Evolutionary conservation across 768 basidiomycete species (phyloP).

Genomic region (Hericium coralloides): DNA sequence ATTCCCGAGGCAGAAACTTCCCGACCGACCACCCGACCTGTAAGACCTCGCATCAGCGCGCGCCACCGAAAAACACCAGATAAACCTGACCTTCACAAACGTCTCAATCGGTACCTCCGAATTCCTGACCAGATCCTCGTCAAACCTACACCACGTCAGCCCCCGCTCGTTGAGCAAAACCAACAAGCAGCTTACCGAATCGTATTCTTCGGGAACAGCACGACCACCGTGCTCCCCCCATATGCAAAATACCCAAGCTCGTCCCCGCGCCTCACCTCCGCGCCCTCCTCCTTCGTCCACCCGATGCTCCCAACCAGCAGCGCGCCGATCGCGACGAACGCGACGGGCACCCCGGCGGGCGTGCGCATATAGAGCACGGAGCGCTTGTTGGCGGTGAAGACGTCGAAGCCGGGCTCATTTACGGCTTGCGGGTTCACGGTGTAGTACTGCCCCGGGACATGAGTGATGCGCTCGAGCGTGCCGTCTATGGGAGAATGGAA

Average conservation of each 20-base stretch:
- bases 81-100: not conserved
- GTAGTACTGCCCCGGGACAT: conserved; percentile 52
- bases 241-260: conserved; percentile 64
- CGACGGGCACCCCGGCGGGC: conserved; percentile 33
- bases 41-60: not conserved
- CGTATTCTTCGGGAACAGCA: conserved; percentile 45
- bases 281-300: conserved; percentile 47
- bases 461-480: conserved; percentile 32
- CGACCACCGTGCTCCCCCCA: conserved; percentile 68
- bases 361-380: conserved; percentile 46
- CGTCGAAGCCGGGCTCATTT: conserved; percentile 55
- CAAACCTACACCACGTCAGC: not conserved
- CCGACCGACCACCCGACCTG: not conserved
- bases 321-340: conserved; percentile 71
- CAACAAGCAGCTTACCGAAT: conserved; percentile 24
- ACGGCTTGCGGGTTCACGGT: conserved; percentile 77
- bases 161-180: not conserved
- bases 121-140: not conserved
- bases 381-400: conserved; percentile 56
- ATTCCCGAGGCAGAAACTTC: not conserved
- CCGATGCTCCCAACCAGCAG: conserved; percentile 70
- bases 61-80: not conserved
- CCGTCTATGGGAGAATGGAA: conserved; percentile 67
- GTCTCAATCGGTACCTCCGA: not conserved
- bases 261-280: conserved; percentile 51